phyloP scores from a whole-genome alignment of 768 basidiomycete genomes.

The Baorangia bicolor region DNA sequence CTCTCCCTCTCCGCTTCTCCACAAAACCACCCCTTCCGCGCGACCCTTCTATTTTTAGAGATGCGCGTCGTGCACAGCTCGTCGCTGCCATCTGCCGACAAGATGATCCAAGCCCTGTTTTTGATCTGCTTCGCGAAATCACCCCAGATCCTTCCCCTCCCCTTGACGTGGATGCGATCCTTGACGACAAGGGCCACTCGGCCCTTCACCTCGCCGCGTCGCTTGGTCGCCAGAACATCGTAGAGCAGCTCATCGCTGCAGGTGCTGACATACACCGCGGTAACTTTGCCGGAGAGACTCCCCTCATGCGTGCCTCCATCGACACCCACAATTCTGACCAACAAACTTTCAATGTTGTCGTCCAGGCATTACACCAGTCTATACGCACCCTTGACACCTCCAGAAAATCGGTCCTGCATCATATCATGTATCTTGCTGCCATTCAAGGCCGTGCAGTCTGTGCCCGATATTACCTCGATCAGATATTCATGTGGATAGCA shows the following conservation, averaged over 20 bases:
- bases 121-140: conserved; percentile 67
- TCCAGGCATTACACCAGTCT: conserved; percentile 63
- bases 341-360: conserved; percentile 68
- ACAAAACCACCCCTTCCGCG: conserved; percentile 59
- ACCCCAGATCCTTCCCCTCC: conserved; percentile 40
- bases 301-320: conserved; percentile 88
- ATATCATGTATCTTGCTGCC: conserved; percentile 87
- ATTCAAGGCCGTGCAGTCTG: conserved; percentile 82
- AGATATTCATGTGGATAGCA: conserved; percentile 84
- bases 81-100: conserved; percentile 65
- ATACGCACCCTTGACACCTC: conserved; percentile 89
- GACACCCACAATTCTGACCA: conserved; percentile 83
- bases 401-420: conserved; percentile 85
- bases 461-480: conserved; percentile 90
- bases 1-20: conserved; percentile 59
- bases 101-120: conserved; percentile 62
- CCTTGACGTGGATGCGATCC: conserved; percentile 72
- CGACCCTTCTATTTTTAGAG: conserved; percentile 51
- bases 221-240: conserved; percentile 65
- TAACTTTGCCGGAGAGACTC: conserved; percentile 92
- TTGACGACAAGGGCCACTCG: conserved; percentile 95
- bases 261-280: conserved; percentile 91
- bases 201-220: conserved; percentile 92
- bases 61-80: conserved; percentile 58
- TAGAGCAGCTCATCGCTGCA: conserved; percentile 65